Base-by-base conservation (phyloP, 306 rosid genomes). In the Pachyrhizus erosus region DNA sequence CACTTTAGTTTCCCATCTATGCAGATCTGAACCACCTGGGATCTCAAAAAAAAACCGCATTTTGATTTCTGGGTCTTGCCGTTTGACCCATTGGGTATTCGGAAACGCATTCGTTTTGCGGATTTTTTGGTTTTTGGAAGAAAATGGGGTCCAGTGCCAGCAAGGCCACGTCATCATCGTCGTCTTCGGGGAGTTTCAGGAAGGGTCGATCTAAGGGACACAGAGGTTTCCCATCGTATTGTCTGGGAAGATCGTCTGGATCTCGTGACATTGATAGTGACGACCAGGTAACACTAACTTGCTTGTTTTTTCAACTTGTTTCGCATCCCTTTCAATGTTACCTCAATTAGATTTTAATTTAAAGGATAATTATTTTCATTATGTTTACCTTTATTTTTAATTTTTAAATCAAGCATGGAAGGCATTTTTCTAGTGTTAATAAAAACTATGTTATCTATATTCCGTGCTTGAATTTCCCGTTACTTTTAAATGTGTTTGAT, bases 71-170 rank as follows among this genome's bases (percentile, higher is more conserved):
- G 88, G 85, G 85, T 78, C 42, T 73, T 80, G 13, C 7, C 64
- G 1, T 86, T 73, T 42, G 61, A 5, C 10, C 4, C 39, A 75
- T 79, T 29, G 58, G 80, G 85, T 64, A 10, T 60, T 51, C 65
- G 20, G 21, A 66, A 67, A 83, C 51, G 34, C 79, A 33, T 77
- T 75, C 73, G 1, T 64, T 33, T 31, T 64, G 11, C 21, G 11
- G 37, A 12, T 17, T 24, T 12, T 52, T 68, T 78, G 7, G 33
- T 33, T 21, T 37, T 6, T 17, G 13, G 37, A 2, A 14, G 18
- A 45, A 34, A 39, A 96, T 96, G 99, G 99, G 99, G 80, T 91
- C 99, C 71, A 73, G 88, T 70, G 87, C 97, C 18, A 96, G 99
- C 86, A 96, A 94, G 84, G 87, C 83, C 52, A 34, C 70, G 69